Evolutionary conservation across 306 rosid species (phyloP).

Genomic region (Acacia acuminata): DNA sequence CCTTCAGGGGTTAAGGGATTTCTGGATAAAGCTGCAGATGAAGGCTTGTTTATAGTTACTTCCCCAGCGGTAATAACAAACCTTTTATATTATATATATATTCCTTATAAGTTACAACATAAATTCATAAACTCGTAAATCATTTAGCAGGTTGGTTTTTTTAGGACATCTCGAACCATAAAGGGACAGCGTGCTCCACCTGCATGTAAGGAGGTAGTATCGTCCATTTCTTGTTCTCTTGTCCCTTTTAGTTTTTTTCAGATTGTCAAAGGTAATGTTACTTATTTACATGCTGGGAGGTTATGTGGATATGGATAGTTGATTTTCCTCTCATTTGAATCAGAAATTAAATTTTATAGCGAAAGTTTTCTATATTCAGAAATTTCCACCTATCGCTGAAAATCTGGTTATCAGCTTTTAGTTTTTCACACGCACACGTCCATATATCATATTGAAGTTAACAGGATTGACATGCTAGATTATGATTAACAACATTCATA

Average conservation of each 20-base stretch:
- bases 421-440: neutral
- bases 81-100: neutral
- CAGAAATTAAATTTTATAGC: neutral
- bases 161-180: conserved; percentile 79
- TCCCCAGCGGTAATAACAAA: conserved; percentile 71
- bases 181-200: conserved; percentile 83
- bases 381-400: neutral
- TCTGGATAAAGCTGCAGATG: conserved; percentile 76
- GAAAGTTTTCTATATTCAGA: neutral
- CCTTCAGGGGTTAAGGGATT: conserved; percentile 52
- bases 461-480: neutral
- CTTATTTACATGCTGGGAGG: neutral
- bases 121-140: conserved; percentile 33
- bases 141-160: conserved; percentile 81
- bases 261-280: conserved; percentile 2
- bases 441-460: neutral
- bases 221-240: neutral
- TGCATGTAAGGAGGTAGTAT: conserved; percentile 77
- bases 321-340: neutral
- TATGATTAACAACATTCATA: conserved; percentile 6
- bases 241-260: neutral
- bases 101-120: conserved; percentile 13
- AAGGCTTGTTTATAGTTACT: conserved; percentile 71
- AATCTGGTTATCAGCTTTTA: neutral
- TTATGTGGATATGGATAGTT: neutral